Base-by-base conservation (phyloP, 2,329 filamentous ascomycete genomes). In the Phyllosticta ampelicida region DNA sequence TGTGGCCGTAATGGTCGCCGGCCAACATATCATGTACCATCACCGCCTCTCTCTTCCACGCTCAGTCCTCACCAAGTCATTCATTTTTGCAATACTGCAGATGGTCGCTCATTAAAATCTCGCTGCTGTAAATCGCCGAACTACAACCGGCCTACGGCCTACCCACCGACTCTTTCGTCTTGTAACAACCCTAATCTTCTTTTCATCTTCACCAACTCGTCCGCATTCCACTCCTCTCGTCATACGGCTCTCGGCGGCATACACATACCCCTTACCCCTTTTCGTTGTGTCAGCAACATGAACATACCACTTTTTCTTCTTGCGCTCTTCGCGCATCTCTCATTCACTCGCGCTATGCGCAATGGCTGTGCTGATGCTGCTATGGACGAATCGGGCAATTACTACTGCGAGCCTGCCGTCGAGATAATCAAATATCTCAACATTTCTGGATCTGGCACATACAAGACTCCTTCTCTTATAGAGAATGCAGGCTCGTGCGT, bases 381-480 rank as follows among this genome's bases (percentile, higher is more conserved):
- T 44, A 55, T 55, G 20, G 54, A 55, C 23, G 62, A 44, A 9
- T 53, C 49, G 9, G 49, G 49, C 18, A 89, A 88, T 71, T 85
- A 73, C 74, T 89, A 85, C 73, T 87, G 85, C 71, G 77, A 82
- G 59, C 57, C 57, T 19, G 67, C 78, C 48, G 84, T 90, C 59
- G 72, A 79, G 59, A 80, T 83, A 53, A 85, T 91, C 70, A 79
- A 81, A n/a, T 90, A 89, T 71, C 72, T 72, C 60, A 81, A 82
- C 58, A 78, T 89, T 64, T 80, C 80, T 28, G 75, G 76, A 53
- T 64, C 77, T 50, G 86, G 86, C 48, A 74, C 73, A 51, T 91
- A 89, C 75, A 78, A 86, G 60, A 78, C 80, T 57, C 80, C 90
- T 36, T 81, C 77, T 23, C 65, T 67, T 56, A 88, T 90, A 81